phyloP scores from a whole-genome alignment of 495 filamentous ascomycete genomes.

The Xylaria venustula region DNA sequence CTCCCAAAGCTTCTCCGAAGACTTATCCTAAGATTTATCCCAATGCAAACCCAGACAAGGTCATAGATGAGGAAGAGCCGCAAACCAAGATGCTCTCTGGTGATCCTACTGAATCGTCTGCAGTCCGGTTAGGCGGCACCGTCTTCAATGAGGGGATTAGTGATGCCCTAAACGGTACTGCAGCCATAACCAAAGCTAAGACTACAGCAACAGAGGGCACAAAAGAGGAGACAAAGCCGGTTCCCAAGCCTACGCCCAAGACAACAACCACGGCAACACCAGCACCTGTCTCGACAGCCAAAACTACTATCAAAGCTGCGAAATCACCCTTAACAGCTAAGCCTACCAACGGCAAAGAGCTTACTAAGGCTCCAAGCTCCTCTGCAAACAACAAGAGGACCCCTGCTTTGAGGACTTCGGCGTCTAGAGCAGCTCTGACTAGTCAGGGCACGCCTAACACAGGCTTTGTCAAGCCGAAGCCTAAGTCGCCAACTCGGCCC shows the following conservation, averaged over 20 bases:
- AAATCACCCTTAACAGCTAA: conserved; percentile 38
- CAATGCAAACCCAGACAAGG: conserved; percentile 32
- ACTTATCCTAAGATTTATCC: conserved; percentile 21
- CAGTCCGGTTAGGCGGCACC: conserved; percentile 18
- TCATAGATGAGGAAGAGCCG: conserved; percentile 28
- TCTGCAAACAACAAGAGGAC: conserved; percentile 34
- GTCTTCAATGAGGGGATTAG: conserved; percentile 12
- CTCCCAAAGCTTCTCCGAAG: too few species aligned
- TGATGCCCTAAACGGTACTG: conserved; percentile 10
- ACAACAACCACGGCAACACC: conserved; percentile 4
- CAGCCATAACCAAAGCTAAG: conserved; percentile 17
- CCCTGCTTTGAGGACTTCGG: conserved; percentile 11
- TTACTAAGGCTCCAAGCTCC: conserved; percentile 26
- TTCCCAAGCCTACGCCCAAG: conserved; percentile 8
- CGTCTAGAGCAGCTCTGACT: conserved; percentile 33
- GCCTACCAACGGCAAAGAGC: conserved; percentile 32
- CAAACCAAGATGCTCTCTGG: conserved; percentile 24
- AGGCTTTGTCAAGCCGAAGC: conserved; percentile 56
- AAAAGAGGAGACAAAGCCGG: conserved; percentile 23
- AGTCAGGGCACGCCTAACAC: conserved; percentile 33
- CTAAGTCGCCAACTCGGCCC: conserved; percentile 65
- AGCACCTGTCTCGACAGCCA: conserved; percentile 33
- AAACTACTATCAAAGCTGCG: conserved; percentile 33
- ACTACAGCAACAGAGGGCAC: conserved; percentile 14
- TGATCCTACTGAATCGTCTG: conserved; percentile 25